Evolutionary conservation across 805 yeast genomes (phyloP), one percentile per base, ranked within the genome.

Genomic region (Saccharomycopsis olivae): DNA sequence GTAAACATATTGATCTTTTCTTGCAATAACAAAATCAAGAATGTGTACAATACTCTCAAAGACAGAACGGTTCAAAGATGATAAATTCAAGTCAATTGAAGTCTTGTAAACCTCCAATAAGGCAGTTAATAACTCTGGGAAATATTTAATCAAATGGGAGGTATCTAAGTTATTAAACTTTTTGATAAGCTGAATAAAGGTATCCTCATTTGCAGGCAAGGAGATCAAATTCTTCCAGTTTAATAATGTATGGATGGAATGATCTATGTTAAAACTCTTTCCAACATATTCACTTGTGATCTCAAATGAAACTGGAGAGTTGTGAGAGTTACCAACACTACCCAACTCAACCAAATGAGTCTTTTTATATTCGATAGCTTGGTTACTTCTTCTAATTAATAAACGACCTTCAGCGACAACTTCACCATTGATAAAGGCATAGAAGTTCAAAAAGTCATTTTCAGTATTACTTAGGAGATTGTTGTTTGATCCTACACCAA

Each of bases 281-380:
- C 95, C 95, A 40, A 77, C 73, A 54, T 81, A 84, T 38, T 71
- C 75, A 0, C 82, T 62, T 14, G 70, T 64, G 15, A 82, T 50
- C 47, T 79, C 81, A 35, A 68, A 44, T 2, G 57, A 44, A 17
- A 62, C 71, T n/a, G 50, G 49, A 21, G 65, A 51, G n/a, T 71
- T 67, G 31, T 65, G 54, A 15, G 67, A 64, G n/a, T 71, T 67
- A 31, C 65, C 54, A 31, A 55, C 51, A 20, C 73, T 63, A 4
- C 60, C 58, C 40, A 72, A 58, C 43, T 75, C 73, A 41, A 73
- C 57, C 27, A 55, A 52, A 2, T 54, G 53, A 31, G 66, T 64
- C 38, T 64, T 61, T 44, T 65, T 68, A 50, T 65, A 70, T 48
- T 71, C 76, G 33, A 68, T 62, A 37, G 75, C 61, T 44, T 60